A percentile compares a stretch with the other conserved stretches of the same genome.
These are phyloP conservation scores for Xylariaceae sp. DNA, from an alignment of 2,329 filamentous ascomycete genomes.

Conservation along the genomic window DNA sequence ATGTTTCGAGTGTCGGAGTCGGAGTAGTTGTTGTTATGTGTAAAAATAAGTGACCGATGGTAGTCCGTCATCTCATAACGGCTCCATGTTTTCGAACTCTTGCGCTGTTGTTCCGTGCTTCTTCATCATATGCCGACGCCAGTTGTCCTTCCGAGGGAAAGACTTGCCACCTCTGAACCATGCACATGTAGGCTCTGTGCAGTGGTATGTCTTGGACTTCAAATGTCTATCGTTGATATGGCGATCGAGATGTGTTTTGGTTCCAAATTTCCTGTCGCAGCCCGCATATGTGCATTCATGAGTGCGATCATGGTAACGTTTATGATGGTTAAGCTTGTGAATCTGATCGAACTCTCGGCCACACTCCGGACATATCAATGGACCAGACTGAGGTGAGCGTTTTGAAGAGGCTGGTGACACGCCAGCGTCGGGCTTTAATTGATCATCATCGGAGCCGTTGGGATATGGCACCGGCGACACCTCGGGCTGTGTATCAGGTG, in stretches of 20 bases:
- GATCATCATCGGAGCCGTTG: slow-evolving; percentile 20
- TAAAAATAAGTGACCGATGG: neutral
- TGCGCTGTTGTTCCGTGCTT: slow-evolving; percentile 40
- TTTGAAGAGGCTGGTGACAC: slow-evolving; percentile 27
- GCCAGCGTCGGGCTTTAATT: slow-evolving; percentile 25
- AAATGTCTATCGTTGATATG: slow-evolving; percentile 58
- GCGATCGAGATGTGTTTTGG: slow-evolving; percentile 56
- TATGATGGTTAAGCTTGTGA: slow-evolving; percentile 58
- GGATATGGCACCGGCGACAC: slow-evolving; percentile 30
- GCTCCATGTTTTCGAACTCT: slow-evolving; percentile 28
- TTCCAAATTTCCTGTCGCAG: slow-evolving; percentile 55
- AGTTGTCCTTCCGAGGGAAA: slow-evolving; percentile 58
- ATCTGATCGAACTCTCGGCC: slow-evolving; percentile 49
- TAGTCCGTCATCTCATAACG: slow-evolving; percentile 19
- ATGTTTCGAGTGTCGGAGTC: neutral
- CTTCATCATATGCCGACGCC: slow-evolving; percentile 57
- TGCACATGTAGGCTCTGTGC: slow-evolving; percentile 48
- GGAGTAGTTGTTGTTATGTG: slow-evolving; percentile 7
- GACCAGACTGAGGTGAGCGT: slow-evolving; percentile 22
- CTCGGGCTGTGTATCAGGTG: slow-evolving; percentile 31
- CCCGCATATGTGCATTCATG: slow-evolving; percentile 41
- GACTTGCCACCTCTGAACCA: slow-evolving; percentile 56
- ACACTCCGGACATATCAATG: slow-evolving; percentile 38
- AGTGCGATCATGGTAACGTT: slow-evolving; percentile 54
- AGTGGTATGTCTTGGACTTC: slow-evolving; percentile 57